Conservation (phyloP, 805 yeast genomes). For the Starmerella bombi region DNA sequence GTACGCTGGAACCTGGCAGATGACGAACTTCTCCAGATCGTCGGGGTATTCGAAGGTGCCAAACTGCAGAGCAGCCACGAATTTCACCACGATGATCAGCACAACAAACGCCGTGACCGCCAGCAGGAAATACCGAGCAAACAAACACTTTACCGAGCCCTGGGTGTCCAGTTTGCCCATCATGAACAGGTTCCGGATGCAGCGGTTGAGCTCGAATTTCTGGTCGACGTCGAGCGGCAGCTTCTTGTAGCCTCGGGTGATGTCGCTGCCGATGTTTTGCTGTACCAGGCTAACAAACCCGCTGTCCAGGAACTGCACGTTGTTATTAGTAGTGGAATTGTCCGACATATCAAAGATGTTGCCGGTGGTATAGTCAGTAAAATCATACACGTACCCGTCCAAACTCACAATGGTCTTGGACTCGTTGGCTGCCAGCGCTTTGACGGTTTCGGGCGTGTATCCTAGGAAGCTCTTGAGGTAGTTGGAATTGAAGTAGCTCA, state of each 20-base stretch:
- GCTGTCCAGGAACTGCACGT: slow-evolving; percentile 26
- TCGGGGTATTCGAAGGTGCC: slow-evolving; percentile 28
- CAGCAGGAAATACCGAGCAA: slow-evolving; percentile 33
- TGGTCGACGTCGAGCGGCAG: slow-evolving; percentile 21
- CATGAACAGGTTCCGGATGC: slow-evolving; percentile 31
- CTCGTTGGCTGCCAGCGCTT: slow-evolving; percentile 21
- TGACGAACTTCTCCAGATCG: slow-evolving; percentile 30
- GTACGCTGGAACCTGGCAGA: slow-evolving; percentile 43
- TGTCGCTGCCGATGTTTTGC: slow-evolving; percentile 28
- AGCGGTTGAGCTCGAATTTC: slow-evolving; percentile 24
- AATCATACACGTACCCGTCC: slow-evolving; percentile 30
- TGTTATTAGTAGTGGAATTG: slow-evolving; percentile 10
- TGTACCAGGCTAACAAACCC: slow-evolving; percentile 27
- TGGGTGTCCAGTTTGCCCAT: slow-evolving; percentile 32
- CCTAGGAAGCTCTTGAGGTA: slow-evolving; percentile 30
- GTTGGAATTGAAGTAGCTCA: slow-evolving; percentile 27
- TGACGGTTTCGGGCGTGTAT: slow-evolving; percentile 26
- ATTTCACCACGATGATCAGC: slow-evolving; percentile 28
- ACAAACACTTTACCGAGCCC: slow-evolving; percentile 29
- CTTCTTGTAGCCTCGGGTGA: slow-evolving; percentile 23
- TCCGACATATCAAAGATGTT: slow-evolving; percentile 23
- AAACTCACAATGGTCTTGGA: slow-evolving; percentile 25
- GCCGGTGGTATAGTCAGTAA: slow-evolving; percentile 29
- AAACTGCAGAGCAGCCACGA: slow-evolving; percentile 33
- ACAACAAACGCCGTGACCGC: slow-evolving; percentile 31